phyloP scores from a whole-genome alignment of 768 basidiomycete genomes.

The Lentinula sp. region DNA sequence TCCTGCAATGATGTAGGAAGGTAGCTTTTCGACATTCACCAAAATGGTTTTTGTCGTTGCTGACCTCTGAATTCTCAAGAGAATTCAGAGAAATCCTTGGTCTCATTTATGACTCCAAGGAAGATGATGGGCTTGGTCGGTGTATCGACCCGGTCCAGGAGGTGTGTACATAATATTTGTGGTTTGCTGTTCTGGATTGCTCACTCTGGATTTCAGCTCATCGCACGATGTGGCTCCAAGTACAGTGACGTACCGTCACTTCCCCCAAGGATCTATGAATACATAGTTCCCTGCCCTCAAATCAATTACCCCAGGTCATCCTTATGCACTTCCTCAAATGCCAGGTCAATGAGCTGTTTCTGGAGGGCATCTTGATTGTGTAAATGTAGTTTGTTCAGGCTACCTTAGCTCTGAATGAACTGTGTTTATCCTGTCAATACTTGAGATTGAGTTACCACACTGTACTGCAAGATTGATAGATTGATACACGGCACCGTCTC shows the following conservation, averaged over 20 bases:
- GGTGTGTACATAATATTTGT: not conserved
- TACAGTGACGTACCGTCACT: no score
- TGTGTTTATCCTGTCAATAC: not conserved
- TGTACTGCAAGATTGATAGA: no score
- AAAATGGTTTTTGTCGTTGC: not conserved
- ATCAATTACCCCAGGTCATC: constrained; percentile 16
- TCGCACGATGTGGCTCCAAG: not conserved
- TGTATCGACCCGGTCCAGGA: not conserved
- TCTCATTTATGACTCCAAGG: not conserved
- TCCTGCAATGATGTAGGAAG: not conserved
- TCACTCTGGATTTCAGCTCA: not conserved
- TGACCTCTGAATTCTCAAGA: not conserved
- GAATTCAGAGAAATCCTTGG: not conserved
- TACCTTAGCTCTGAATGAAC: not conserved
- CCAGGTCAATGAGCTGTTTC: not conserved
- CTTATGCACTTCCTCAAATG: not conserved
- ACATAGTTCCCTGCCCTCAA: not conserved
- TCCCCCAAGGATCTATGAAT: not conserved
- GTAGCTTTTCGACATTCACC: not conserved
- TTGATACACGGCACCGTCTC: no score
- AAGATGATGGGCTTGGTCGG: not conserved
- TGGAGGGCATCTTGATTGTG: not conserved
- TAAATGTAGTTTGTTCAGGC: not conserved
- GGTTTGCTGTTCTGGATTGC: not conserved
- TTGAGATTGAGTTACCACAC: not conserved